Conservation (phyloP, 2,329 filamentous ascomycete species). For the Biscogniauxia sp. region DNA sequence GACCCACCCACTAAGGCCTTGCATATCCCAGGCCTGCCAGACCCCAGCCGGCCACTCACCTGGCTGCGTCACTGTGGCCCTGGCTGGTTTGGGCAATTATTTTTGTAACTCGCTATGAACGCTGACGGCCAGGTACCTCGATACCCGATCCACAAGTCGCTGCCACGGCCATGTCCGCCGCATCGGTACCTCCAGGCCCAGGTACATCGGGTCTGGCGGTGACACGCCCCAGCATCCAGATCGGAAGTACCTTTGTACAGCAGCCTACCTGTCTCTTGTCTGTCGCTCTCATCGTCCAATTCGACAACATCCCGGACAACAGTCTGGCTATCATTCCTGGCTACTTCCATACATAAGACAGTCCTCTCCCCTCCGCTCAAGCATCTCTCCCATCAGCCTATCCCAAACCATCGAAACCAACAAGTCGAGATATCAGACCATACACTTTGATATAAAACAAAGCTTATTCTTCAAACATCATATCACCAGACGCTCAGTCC, state of each 20-base stretch:
- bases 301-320: constrained; percentile 5
- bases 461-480: not conserved
- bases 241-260: constrained; percentile 22
- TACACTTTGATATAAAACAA: not conserved
- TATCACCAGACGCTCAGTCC: not conserved
- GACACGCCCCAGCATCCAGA: constrained; percentile 23
- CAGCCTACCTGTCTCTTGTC: constrained; percentile 11
- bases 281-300: constrained; percentile 8
- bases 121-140: constrained; percentile 23
- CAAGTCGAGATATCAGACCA: constrained; percentile 1
- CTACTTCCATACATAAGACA: constrained; percentile 31
- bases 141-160: constrained; percentile 18
- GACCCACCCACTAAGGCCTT: constrained; percentile 1
- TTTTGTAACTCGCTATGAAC: constrained; percentile 29
- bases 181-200: constrained; percentile 19
- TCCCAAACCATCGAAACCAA: constrained; percentile 23
- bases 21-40: not conserved
- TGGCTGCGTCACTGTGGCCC: constrained; percentile 32
- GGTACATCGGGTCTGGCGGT: constrained; percentile 30
- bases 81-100: constrained; percentile 26
- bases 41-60: constrained; percentile 1
- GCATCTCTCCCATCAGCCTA: constrained; percentile 10
- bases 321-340: constrained; percentile 24
- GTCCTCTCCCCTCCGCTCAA: constrained; percentile 24
- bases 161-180: constrained; percentile 21